Evolutionary conservation across 176 grass and related monocot genomes (phyloP).

Genomic region (Musa troglodytarum): DNA sequence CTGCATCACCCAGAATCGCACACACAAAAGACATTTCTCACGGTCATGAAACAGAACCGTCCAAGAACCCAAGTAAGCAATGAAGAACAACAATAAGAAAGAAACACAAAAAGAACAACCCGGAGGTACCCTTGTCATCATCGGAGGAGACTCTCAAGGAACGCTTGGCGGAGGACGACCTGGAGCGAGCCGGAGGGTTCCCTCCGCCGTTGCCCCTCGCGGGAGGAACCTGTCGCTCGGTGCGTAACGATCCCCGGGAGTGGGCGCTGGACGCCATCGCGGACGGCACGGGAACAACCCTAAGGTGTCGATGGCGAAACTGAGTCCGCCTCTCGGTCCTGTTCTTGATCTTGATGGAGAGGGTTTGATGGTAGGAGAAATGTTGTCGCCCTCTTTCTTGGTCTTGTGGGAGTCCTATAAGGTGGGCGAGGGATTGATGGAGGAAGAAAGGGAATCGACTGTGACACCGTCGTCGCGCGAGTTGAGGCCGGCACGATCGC

Average conservation of each 20-base stretch:
- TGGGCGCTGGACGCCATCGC: conserved; percentile 25
- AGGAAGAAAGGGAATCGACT: not conserved
- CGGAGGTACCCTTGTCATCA: conserved; percentile 17
- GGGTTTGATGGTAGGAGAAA: not conserved
- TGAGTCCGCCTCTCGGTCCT: not conserved
- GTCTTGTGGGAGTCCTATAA: too few relatives aligned
- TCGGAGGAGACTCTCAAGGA: conserved; percentile 21
- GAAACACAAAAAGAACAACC: not conserved
- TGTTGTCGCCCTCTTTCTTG: not conserved
- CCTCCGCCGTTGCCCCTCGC: conserved; percentile 11
- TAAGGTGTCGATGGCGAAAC: not conserved
- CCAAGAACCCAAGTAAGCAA: not conserved
- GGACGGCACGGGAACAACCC: not conserved
- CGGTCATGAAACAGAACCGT: not conserved
- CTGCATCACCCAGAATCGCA: too few relatives aligned
- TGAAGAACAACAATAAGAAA: not conserved
- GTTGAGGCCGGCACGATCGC: conserved; percentile 8
- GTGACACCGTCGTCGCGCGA: not conserved
- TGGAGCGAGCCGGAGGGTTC: conserved; percentile 17
- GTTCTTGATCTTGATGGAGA: not conserved
- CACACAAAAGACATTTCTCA: too few relatives aligned
- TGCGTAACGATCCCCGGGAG: conserved; percentile 17
- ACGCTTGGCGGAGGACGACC: conserved; percentile 28
- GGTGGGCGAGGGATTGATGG: not conserved
- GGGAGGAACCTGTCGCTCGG: conserved; percentile 28